Percentiles rank a stretch among this genome's conserved stretches.
Conservation (phyloP, 2,329 filamentous ascomycete genomes). For the Stagonosporopsis vannaccii region DNA sequence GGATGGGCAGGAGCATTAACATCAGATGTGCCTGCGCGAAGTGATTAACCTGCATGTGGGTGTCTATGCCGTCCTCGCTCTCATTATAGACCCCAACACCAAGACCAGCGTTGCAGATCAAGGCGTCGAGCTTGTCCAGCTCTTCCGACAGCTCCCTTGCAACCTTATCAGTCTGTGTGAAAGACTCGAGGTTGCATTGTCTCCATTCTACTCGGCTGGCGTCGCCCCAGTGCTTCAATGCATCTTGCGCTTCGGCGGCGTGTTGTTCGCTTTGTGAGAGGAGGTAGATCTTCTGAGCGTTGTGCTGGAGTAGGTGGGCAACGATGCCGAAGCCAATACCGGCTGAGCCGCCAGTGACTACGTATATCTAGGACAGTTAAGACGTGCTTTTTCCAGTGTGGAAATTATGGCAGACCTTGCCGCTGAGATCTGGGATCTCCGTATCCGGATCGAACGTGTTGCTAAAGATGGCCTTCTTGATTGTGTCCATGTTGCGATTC, state of each 20-base stretch:
- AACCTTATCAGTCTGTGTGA: conserved; percentile 56
- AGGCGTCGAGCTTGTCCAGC: conserved; percentile 55
- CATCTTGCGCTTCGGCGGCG: conserved; percentile 54
- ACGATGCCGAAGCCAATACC: conserved; percentile 61
- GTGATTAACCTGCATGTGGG: conserved; percentile 60
- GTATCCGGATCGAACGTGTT: conserved; percentile 52
- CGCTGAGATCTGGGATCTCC: conserved; percentile 52
- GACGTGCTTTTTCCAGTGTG: not conserved
- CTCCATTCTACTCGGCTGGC: conserved; percentile 54
- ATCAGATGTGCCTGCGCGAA: conserved; percentile 59
- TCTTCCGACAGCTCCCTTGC: conserved; percentile 53
- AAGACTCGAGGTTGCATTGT: conserved; percentile 56
- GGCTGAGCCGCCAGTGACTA: conserved; percentile 59
- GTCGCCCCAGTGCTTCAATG: conserved; percentile 55
- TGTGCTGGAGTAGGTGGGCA: conserved; percentile 61
- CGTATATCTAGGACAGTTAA: conserved; percentile 47
- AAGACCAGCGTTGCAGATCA: conserved; percentile 59
- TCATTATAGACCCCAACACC: conserved; percentile 59
- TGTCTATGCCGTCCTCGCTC: conserved; percentile 60
- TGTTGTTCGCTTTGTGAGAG: conserved; percentile 60
- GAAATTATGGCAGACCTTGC: conserved; percentile 36
- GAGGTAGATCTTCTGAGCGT: conserved; percentile 56
- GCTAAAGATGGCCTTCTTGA: conserved; percentile 23
- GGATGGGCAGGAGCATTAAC: conserved; percentile 55
- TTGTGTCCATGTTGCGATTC: not conserved